A percentile compares a stretch with the other conserved stretches of the same genome.
Conservation (phyloP, 768 basidiomycete species). For the Mycena crocata region DNA sequence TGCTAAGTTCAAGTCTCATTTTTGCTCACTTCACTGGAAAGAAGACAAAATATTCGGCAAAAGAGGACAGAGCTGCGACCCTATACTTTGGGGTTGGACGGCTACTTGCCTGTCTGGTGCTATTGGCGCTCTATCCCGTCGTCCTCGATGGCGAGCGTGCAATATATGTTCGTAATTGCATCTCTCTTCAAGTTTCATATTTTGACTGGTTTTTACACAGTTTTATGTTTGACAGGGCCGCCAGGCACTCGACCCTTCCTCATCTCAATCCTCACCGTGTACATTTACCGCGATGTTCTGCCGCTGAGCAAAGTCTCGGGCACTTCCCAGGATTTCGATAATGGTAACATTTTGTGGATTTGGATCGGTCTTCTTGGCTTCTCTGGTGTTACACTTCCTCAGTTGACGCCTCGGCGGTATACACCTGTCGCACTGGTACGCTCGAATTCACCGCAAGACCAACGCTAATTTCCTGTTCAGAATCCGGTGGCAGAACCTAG, state of each 20-base stretch:
- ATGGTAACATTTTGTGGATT: constrained; percentile 62
- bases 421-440: constrained; percentile 61
- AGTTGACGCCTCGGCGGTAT: constrained; percentile 64
- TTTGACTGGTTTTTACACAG: not conserved
- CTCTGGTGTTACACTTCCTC: constrained; percentile 60
- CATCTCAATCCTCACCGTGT: constrained; percentile 53
- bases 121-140: not conserved
- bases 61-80: not conserved
- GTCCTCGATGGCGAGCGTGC: not conserved
- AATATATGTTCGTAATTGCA: constrained; percentile 9
- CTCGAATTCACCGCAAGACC: constrained; percentile 1
- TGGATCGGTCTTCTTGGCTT: constrained; percentile 57
- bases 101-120: constrained; percentile 1
- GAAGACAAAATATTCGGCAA: not conserved
- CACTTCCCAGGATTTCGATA: constrained; percentile 54
- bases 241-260: constrained; percentile 44
- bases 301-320: constrained; percentile 64
- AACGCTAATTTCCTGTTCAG: constrained; percentile 31
- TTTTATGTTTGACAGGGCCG: constrained; percentile 11
- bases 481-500: constrained; percentile 46
- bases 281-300: constrained; percentile 66
- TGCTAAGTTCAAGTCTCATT: not conserved
- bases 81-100: not conserved
- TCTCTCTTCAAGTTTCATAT: not conserved
- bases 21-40: not conserved